A percentile compares a stretch with the other conserved stretches of the same genome.
These are phyloP conservation scores for Barnettozyma sp. DNA, from an alignment of 805 yeast genomes.

Conservation along the genomic window DNA sequence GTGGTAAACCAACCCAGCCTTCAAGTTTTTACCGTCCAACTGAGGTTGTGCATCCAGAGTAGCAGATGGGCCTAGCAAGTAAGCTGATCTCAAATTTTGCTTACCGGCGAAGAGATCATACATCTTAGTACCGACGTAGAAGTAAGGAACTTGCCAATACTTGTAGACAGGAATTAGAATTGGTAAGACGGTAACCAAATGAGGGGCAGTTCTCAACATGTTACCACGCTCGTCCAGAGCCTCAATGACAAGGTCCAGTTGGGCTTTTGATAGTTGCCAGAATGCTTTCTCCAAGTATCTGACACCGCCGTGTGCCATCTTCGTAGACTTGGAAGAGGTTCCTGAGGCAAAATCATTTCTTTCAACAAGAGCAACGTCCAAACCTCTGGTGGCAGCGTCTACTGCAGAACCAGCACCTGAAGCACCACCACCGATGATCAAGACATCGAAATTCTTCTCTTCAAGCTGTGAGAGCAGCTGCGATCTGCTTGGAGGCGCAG, in stretches of 20 bases:
- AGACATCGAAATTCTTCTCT: conserved; percentile 60
- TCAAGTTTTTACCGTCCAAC: conserved; percentile 70
- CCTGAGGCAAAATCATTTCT: conserved; percentile 88
- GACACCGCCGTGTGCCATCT: conserved; percentile 97
- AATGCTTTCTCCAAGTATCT: conserved; percentile 92
- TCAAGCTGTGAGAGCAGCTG: conserved; percentile 44
- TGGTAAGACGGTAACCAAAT: conserved; percentile 77
- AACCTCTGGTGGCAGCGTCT: conserved; percentile 86
- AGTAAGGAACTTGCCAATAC: conserved; percentile 95
- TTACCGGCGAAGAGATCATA: conserved; percentile 90
- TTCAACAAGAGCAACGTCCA: conserved; percentile 82
- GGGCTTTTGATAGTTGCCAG: conserved; percentile 85
- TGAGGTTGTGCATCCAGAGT: conserved; percentile 78
- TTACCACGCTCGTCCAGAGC: conserved; percentile 83
- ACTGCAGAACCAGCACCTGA: conserved; percentile 91
- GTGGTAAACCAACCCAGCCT: conserved; percentile 89
- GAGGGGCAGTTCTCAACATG: conserved; percentile 87
- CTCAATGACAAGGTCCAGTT: conserved; percentile 80
- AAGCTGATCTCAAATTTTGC: conserved; percentile 76
- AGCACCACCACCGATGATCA: conserved; percentile 94
- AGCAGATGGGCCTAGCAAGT: conserved; percentile 56
- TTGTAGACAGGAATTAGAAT: conserved; percentile 94
- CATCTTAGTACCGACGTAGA: conserved; percentile 83
- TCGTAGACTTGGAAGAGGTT: conserved; percentile 89
- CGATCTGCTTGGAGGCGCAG: conserved; percentile 50